Conservation (phyloP, 495 filamentous ascomycete species). For the Choiromyces venosus region DNA sequence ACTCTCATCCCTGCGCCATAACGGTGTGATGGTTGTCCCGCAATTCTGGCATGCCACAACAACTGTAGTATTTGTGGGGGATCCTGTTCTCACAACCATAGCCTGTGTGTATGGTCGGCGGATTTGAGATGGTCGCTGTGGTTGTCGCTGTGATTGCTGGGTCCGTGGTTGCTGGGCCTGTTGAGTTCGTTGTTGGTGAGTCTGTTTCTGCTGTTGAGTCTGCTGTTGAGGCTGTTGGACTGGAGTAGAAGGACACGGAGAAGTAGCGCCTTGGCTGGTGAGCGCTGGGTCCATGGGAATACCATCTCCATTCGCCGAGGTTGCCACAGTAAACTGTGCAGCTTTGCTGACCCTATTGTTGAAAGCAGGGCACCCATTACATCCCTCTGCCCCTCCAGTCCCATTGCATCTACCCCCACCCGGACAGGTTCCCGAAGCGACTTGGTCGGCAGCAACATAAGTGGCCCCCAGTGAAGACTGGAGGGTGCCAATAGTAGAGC, state of each 20-base stretch:
- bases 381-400: constrained; percentile 91
- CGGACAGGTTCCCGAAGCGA: constrained; percentile 77
- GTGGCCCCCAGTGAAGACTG: constrained; percentile 57
- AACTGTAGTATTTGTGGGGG: constrained; percentile 57
- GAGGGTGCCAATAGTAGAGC: constrained; percentile 33
- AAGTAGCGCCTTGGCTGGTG: constrained; percentile 30
- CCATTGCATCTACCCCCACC: constrained; percentile 95
- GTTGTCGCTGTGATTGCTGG: constrained; percentile 22
- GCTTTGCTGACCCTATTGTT: constrained; percentile 94
- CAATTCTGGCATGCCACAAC: constrained; percentile 96
- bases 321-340: constrained; percentile 56
- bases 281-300: constrained; percentile 34
- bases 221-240: constrained; percentile 31
- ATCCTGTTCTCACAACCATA: constrained; percentile 36
- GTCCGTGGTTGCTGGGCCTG: constrained; percentile 22
- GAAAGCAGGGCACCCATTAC: constrained; percentile 91
- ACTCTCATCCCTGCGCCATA: constrained; percentile 91
- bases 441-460: constrained; percentile 69
- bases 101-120: constrained; percentile 21
- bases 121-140: constrained; percentile 21
- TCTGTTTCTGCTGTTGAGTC: constrained; percentile 27
- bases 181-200: constrained; percentile 6
- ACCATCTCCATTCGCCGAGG: constrained; percentile 36
- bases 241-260: constrained; percentile 44
- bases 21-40: constrained; percentile 88